Base-by-base conservation (phyloP, 441 rosid species). In the Arabidopsis hybrid region DNA sequence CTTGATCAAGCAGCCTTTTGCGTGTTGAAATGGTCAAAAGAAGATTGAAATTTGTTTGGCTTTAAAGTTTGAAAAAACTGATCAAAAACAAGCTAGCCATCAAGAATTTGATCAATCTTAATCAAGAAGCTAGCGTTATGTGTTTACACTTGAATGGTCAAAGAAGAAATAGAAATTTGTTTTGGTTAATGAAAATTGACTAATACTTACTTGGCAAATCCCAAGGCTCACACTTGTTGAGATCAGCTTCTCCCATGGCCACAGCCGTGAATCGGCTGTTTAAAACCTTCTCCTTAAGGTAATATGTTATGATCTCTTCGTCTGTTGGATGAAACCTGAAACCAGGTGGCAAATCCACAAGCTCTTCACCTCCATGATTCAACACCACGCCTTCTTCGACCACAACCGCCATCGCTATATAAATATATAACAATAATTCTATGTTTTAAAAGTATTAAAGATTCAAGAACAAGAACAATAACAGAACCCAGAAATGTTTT, bases 141-240 rank as follows among this genome's bases (percentile, higher is more conserved):
- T 60, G 17, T 18, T 8, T 18, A 60, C 49, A 39, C 49, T 39
- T 39, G 49, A 40, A 60, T 39, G 35, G 35, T 60, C 51, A 75
- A 69, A 75, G 17, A 69, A 34, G 40, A 50, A 32, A 0, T 9
- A 40, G 50, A 66, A 12, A 7, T 46, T 46, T 45, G 6, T 69
- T 43, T 43, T 14, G 39, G 50, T 16, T 9, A 13, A 1, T 42
- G 52, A 39, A 58, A 64, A 45, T 11, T 2, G 56, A 78, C 87
- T 80, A 38, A 0, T 9, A 43, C 67, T 63, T 85, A 95, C 99
- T 82, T 0, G 94, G 98, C 69, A 95, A 80, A 77, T 95, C 98
- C 99, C 99, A 95, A 2, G 99, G 99, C 56, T 95, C 99, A 60
- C 78, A 84, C 94, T 91, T 95, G 84, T 95, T 95, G 67, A 95